phyloP scores from a whole-genome alignment of 305 asterid species.

The Fraxinus baroniana region DNA sequence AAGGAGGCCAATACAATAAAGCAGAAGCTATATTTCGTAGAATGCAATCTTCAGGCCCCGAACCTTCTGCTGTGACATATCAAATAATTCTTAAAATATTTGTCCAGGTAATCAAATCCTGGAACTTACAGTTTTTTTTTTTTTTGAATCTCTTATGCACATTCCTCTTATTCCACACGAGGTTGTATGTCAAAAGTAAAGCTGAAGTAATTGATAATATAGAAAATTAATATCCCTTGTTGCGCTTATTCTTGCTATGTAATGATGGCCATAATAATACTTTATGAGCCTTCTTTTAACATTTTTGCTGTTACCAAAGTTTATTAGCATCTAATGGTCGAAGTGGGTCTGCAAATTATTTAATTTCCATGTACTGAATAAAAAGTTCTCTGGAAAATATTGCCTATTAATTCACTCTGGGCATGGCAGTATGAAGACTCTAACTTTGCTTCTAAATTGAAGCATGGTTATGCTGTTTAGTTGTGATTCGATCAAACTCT shows the following conservation, averaged over 20 bases:
- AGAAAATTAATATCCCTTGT: not conserved
- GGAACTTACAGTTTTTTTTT: slow-evolving; percentile 8
- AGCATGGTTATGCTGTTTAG: not conserved
- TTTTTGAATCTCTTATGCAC: not conserved
- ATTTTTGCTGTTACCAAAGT: not conserved
- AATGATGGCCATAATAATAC: not conserved
- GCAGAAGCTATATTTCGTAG: slow-evolving; percentile 87
- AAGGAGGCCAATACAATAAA: slow-evolving; percentile 70
- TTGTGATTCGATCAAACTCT: not conserved
- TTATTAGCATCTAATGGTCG: not conserved
- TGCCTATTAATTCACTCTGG: not conserved
- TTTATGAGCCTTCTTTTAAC: not conserved
- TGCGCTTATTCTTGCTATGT: not conserved
- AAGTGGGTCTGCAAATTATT: not conserved
- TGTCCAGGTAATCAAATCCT: slow-evolving; percentile 59
- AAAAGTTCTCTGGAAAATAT: not conserved
- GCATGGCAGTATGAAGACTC: not conserved
- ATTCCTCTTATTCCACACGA: not conserved
- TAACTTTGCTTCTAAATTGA: not conserved
- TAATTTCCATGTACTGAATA: not conserved
- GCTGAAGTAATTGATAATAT: not conserved
- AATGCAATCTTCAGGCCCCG: slow-evolving; percentile 92
- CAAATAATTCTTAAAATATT: slow-evolving; percentile 82
- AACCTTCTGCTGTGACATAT: slow-evolving; percentile 93
- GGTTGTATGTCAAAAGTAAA: not conserved